A percentile compares a stretch with the other conserved stretches of the same genome.
Conservation (phyloP, 2,329 filamentous ascomycete species). For the Thelonectria discophora region DNA sequence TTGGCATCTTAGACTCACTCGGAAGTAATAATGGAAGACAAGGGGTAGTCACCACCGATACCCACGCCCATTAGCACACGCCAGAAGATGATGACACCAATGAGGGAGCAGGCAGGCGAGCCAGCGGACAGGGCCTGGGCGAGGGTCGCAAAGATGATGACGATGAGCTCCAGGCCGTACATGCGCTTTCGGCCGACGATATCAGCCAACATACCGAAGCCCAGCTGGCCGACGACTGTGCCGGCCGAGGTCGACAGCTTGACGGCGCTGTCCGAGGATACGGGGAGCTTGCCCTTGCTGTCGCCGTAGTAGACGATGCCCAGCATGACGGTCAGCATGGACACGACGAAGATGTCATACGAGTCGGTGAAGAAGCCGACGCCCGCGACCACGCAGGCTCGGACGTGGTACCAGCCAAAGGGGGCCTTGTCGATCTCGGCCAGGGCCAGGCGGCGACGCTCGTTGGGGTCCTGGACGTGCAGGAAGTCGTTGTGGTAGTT, state of each 20-base stretch:
- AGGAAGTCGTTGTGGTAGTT: constrained; percentile 80
- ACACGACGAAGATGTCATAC: constrained; percentile 84
- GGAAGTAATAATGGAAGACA: constrained; percentile 85
- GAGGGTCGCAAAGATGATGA: constrained; percentile 82
- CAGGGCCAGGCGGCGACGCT: constrained; percentile 80
- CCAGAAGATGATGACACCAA: constrained; percentile 81
- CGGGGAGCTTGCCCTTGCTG: constrained; percentile 65
- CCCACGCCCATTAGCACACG: constrained; percentile 72
- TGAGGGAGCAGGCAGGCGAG: constrained; percentile 69
- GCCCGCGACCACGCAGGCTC: constrained; percentile 79
- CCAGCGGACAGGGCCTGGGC: constrained; percentile 73
- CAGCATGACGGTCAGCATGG: constrained; percentile 77
- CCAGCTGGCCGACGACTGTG: constrained; percentile 82
- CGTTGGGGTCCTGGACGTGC: constrained; percentile 74
- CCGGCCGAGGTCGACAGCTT: constrained; percentile 86
- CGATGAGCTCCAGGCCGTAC: constrained; percentile 80
- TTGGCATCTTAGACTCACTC: constrained; percentile 61
- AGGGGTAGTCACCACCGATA: constrained; percentile 72
- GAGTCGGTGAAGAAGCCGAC: constrained; percentile 91
- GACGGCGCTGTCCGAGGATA: constrained; percentile 78
- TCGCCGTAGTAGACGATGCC: constrained; percentile 78
- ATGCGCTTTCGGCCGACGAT: constrained; percentile 75
- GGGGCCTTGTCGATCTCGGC: constrained; percentile 84
- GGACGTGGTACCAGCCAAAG: constrained; percentile 86
- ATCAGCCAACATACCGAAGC: constrained; percentile 82